Conservation (phyloP, 208 protist genomes). For the Trypanosomatidae sp. region DNA sequence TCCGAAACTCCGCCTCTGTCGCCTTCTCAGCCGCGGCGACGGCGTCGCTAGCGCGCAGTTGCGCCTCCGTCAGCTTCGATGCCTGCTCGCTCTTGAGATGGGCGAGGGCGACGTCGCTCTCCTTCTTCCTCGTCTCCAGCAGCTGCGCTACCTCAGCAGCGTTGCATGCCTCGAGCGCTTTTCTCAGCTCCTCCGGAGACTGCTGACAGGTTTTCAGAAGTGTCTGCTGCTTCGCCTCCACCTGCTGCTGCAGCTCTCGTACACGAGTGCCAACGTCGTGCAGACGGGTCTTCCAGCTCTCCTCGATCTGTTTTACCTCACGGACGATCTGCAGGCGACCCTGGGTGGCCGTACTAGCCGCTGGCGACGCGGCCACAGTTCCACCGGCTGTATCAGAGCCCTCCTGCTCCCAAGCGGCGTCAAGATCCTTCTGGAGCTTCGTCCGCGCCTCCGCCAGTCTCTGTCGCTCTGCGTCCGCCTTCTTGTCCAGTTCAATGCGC, state of each 20-base stretch:
- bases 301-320: constrained; percentile 43
- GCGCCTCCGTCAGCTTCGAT: constrained; percentile 22
- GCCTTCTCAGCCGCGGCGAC: constrained; percentile 15
- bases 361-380: not conserved
- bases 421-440: constrained; percentile 23
- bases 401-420: constrained; percentile 26
- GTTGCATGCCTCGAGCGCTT: constrained; percentile 24
- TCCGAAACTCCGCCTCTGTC: constrained; percentile 6
- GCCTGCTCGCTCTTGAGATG: constrained; percentile 18
- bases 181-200: constrained; percentile 27
- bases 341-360: constrained; percentile 7
- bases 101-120: constrained; percentile 18
- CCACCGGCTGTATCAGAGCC: not conserved
- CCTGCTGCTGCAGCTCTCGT: constrained; percentile 22
- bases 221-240: constrained; percentile 26
- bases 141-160: constrained; percentile 26
- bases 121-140: constrained; percentile 17
- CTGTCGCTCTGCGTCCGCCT: constrained; percentile 24
- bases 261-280: constrained; percentile 27
- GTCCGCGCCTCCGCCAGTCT: constrained; percentile 19
- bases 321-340: constrained; percentile 13
- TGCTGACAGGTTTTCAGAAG: constrained; percentile 15
- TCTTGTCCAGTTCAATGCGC: constrained; percentile 40
- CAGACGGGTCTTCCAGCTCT: constrained; percentile 26
- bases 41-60: constrained; percentile 1